A percentile compares a stretch with the other conserved stretches of the same genome.
Conservation (phyloP, 2,329 filamentous ascomycete genomes). For the Fusarium nurragi region DNA sequence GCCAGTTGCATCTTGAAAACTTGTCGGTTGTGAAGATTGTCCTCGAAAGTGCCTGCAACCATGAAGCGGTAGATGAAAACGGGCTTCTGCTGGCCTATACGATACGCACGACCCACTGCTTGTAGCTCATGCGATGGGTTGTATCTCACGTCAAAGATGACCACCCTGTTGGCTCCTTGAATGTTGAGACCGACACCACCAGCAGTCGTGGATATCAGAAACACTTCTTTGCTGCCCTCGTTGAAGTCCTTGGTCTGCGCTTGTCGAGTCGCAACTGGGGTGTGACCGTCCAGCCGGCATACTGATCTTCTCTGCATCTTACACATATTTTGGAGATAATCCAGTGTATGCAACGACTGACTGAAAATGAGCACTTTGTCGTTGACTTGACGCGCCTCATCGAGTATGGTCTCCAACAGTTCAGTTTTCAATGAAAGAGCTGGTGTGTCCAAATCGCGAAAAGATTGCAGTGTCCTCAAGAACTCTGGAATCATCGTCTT, state of each 20-base stretch:
- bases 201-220: conserved; percentile 84
- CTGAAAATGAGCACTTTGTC: conserved; percentile 88
- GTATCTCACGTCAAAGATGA: conserved; percentile 85
- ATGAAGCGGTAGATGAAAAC: conserved; percentile 89
- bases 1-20: conserved; percentile 87
- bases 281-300: conserved; percentile 74
- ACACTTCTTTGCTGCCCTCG: conserved; percentile 63
- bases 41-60: conserved; percentile 81
- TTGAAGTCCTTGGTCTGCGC: conserved; percentile 76
- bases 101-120: conserved; percentile 86
- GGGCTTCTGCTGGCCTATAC: conserved; percentile 80
- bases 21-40: conserved; percentile 74
- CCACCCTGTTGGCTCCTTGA: conserved; percentile 81
- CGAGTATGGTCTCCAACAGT: conserved; percentile 74
- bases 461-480: conserved; percentile 50
- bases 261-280: conserved; percentile 67
- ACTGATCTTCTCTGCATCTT: conserved; percentile 57
- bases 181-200: conserved; percentile 88
- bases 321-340: conserved; percentile 73
- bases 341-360: conserved; percentile 73
- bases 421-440: conserved; percentile 73
- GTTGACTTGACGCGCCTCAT: conserved; percentile 65
- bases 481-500: conserved; percentile 42
- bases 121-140: conserved; percentile 87
- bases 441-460: conserved; percentile 55